Base-by-base conservation (phyloP, 2,329 filamentous ascomycete species). In the Penicillium fuscoglaucum region DNA sequence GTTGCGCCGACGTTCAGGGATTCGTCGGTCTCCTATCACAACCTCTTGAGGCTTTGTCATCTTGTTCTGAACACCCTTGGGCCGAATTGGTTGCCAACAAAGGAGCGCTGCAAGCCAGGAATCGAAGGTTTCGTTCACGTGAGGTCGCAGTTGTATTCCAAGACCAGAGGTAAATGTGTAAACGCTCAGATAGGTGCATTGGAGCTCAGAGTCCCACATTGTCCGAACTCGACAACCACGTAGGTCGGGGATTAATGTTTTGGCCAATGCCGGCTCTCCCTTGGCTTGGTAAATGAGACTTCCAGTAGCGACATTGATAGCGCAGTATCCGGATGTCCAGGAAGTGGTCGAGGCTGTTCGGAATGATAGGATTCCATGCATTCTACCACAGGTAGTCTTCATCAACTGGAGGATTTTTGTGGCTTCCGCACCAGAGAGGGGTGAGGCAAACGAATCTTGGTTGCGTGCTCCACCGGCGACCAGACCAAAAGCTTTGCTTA, bases 321-420 rank as follows among this genome's bases (percentile, higher is more conserved):
- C 79, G 66, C 79, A 82, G 59, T 81, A 81, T 31, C 79, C 79
- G 12, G 79, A 80, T 39, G 78, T 78, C 79, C 79, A 82, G 45
- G 78, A 67, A 39, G 71, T 71, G 29, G 72, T 75, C 28, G 74
- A 70, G 26, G 77, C 70, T 12, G 73, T 76, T 49, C 79, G 74
- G 66, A 81, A 82, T 40, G 78, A 82, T n/a, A 82, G 74, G 50
- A 82, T 80, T 28, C 79, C 79, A 66, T 81, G 79, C 79, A 82
- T 82, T 56, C 79, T 72, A 50, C 79, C 79, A 67, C 79, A 80
- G 3, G 79, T 81, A 24, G 79, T 80, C 61, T 81, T 81, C 79
- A 82, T 82, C 49, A 82, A 68, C 60, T 81, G 76, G 47, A 82
- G 65, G 35, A 82, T 80, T 61, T 79, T 81, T 29, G 76, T 73